Evolutionary conservation across 2,329 filamentous ascomycete genomes (phyloP), one percentile per base, ranked within the genome.

Genomic region (Fusarium burgessii): DNA sequence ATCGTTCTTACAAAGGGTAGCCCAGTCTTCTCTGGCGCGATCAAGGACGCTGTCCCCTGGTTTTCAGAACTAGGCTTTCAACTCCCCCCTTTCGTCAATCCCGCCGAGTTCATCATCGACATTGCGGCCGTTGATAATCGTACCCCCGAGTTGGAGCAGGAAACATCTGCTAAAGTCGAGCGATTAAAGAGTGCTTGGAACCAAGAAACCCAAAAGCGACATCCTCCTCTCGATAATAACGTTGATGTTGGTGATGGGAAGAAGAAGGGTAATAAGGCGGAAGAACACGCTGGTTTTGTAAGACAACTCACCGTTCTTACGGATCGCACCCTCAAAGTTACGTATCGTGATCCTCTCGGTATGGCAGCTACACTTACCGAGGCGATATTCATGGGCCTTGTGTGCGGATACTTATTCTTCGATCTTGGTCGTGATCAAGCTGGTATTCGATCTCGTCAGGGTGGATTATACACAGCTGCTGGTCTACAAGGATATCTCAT

Each of bases 401-500:
- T 93, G 29, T 89, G 87, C 5, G 92, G 92, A 0, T 94, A 92
- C 84, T 89, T 94, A 35, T 95, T 93, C 76, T 88, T 88, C 71
- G 80, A 89, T 25, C 84, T 94, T 1, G 86, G 88, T 4, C 84
- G 88, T 14, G 91, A 90, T 61, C 87, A 91, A 49, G 84, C 91
- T 2, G 92, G 92, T 0, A 94, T 95, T 50, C 86, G 92, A 27
- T 94, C 92, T 29, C 86, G 92, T 3, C 83, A 94, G 77, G 92
- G 91, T 51, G 91, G 90, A 9, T 80, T 95, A 0, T 95, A 94
- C 73, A 93, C 88, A 4, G 89, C 91, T 1, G 86, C 91, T 10
- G 91, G 88, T 7, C 83, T 95, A 9, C 92, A 95, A 75, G 92
- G 92, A 3, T 95, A 95, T 75, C 84, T 95, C 6, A 90, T 94